A percentile compares a stretch with the other conserved stretches of the same genome.
Conservation (phyloP, 2,329 filamentous ascomycete species). For the Fusarium pilosicola region DNA sequence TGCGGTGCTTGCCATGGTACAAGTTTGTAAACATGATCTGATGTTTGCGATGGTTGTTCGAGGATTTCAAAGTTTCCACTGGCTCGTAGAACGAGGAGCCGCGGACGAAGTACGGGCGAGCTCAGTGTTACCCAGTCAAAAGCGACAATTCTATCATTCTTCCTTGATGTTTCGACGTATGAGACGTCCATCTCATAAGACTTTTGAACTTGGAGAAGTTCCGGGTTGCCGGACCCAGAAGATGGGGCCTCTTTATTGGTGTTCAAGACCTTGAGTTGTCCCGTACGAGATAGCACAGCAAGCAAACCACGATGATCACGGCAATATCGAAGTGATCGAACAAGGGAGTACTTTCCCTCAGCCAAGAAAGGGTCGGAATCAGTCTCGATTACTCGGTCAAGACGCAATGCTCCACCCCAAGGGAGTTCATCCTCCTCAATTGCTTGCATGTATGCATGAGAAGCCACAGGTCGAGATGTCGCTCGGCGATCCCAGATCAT, state of each 20-base stretch:
- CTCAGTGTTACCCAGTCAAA: constrained; percentile 74
- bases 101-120: constrained; percentile 64
- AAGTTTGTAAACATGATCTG: constrained; percentile 68
- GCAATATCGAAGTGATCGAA: constrained; percentile 71
- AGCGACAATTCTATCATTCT: constrained; percentile 71
- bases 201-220: constrained; percentile 67
- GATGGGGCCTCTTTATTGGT: constrained; percentile 65
- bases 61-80: constrained; percentile 71
- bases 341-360: constrained; percentile 68
- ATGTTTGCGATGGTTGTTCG: constrained; percentile 67
- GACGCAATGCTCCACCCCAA: constrained; percentile 69
- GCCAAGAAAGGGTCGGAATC: constrained; percentile 60
- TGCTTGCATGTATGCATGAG: constrained; percentile 64
- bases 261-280: constrained; percentile 70
- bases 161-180: constrained; percentile 61
- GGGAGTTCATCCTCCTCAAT: constrained; percentile 70
- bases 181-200: constrained; percentile 71
- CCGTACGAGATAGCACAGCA: constrained; percentile 69
- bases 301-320: constrained; percentile 70
- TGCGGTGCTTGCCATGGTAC: constrained; percentile 70
- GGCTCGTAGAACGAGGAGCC: constrained; percentile 68
- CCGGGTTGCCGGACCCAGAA: constrained; percentile 60
- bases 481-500: constrained; percentile 82
- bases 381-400: constrained; percentile 67
- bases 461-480: constrained; percentile 62